phyloP scores from a whole-genome alignment of 176 grass and related monocot genomes.

The Musa schizocarpa region DNA sequence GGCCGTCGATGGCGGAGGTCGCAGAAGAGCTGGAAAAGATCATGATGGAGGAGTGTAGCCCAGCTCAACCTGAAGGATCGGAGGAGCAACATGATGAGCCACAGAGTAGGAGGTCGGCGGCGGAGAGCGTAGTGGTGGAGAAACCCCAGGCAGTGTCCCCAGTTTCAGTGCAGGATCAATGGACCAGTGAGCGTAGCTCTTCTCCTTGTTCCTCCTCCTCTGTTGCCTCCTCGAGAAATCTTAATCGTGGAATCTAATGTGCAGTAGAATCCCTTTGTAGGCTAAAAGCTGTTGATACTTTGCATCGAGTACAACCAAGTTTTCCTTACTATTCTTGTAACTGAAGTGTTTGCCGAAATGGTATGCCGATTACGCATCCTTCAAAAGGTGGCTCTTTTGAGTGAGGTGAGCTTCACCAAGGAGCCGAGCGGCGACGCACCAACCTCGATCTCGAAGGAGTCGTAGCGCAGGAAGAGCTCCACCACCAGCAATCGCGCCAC shows the following conservation, averaged over 20 bases:
- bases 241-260: background rate
- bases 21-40: slow-evolving; percentile 13
- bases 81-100: no score
- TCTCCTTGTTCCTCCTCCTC: background rate
- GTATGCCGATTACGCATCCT: no score
- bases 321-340: no score
- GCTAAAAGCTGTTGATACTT: background rate
- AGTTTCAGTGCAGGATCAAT: background rate
- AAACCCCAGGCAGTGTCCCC: background rate
- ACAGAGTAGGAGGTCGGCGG: background rate
- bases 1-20: slow-evolving; percentile 7
- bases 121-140: background rate
- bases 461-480: slow-evolving; percentile 1
- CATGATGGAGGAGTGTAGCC: background rate
- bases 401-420: slow-evolving; percentile 1
- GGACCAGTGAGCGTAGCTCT: background rate
- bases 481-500: background rate
- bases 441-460: slow-evolving; percentile 1
- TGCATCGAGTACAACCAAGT: no score
- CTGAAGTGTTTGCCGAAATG: no score
- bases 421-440: background rate
- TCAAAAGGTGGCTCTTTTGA: background rate
- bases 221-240: background rate
- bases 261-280: background rate
- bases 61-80: background rate